Evolutionary conservation across 768 basidiomycete species (phyloP).

Genomic region (Mycena metata): DNA sequence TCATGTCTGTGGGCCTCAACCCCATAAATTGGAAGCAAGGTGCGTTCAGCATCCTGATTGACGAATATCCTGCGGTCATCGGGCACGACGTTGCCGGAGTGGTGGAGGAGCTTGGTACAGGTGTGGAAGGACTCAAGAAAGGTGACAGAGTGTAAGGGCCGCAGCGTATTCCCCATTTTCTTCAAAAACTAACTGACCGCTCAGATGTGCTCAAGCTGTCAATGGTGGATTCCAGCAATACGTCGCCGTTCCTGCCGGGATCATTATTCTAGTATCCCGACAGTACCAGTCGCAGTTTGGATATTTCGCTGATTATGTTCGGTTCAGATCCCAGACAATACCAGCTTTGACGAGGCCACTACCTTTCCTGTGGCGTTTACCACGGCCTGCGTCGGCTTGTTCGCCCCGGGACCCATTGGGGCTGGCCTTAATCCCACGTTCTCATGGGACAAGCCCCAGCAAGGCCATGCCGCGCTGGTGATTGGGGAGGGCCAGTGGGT

Average conservation of each 20-base stretch:
- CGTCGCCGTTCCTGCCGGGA: neutral
- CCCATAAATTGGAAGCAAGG: conserved; percentile 50
- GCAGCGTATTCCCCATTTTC: neutral
- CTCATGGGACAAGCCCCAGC: conserved; percentile 30
- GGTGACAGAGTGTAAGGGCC: conserved; percentile 46
- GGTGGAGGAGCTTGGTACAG: conserved; percentile 47
- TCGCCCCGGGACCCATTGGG: conserved; percentile 32
- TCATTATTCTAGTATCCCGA: neutral
- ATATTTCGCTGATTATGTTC: too few relatives aligned
- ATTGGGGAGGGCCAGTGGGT: conserved; percentile 32
- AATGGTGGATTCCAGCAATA: conserved; percentile 22
- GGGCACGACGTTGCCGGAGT: conserved; percentile 54
- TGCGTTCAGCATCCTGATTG: conserved; percentile 36
- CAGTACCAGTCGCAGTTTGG: neutral
- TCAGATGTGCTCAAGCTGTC: neutral
- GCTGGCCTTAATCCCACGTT: conserved; percentile 34
- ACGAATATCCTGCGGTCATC: conserved; percentile 48
- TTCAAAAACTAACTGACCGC: neutral
- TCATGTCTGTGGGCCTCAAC: conserved; percentile 48
- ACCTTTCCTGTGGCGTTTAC: conserved; percentile 33
- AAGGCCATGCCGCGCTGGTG: conserved; percentile 35
- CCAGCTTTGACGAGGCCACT: conserved; percentile 31
- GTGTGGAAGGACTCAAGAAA: conserved; percentile 45
- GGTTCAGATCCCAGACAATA: conserved; percentile 27
- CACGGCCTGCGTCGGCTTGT: conserved; percentile 36